Evolutionary conservation across 805 yeast genomes (phyloP).

Genomic region (Candida takata): DNA sequence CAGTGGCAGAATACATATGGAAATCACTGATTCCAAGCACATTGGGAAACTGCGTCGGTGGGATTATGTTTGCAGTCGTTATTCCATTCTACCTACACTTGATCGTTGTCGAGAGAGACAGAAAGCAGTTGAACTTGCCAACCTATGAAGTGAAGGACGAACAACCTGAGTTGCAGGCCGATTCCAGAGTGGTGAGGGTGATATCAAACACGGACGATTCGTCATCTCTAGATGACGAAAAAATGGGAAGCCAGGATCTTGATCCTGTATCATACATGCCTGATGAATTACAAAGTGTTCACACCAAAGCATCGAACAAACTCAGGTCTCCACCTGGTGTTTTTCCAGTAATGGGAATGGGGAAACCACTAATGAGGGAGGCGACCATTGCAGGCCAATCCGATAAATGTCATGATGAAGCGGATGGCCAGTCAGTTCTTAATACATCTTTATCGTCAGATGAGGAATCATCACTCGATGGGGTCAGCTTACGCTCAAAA

Average conservation of each 20-base stretch:
- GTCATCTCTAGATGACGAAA: constrained; percentile 5
- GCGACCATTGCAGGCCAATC: constrained; percentile 44
- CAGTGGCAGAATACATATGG: constrained; percentile 66
- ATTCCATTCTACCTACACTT: constrained; percentile 72
- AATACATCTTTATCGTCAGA: too few relatives aligned
- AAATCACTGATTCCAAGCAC: constrained; percentile 63
- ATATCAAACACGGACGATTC: constrained; percentile 14
- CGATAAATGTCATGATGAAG: neutral
- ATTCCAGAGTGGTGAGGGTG: constrained; percentile 68
- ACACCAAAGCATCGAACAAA: constrained; percentile 4
- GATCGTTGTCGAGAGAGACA: constrained; percentile 65
- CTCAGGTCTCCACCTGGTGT: constrained; percentile 65
- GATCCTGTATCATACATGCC: constrained; percentile 19
- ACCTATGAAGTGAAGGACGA: constrained; percentile 67
- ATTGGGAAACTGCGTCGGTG: constrained; percentile 78
- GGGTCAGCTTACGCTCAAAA: constrained; percentile 6
- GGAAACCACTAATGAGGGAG: constrained; percentile 51
- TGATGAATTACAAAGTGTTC: constrained; percentile 2
- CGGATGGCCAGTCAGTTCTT: too few relatives aligned
- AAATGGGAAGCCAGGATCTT: neutral
- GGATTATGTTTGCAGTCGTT: constrained; percentile 53
- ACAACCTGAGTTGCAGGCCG: constrained; percentile 71
- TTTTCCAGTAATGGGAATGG: constrained; percentile 78
- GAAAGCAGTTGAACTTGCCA: constrained; percentile 54
- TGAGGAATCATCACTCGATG: too few relatives aligned